These are phyloP conservation scores for Croton setiger DNA, from an alignment of 441 rosid genomes.

Conservation along the genomic window DNA sequence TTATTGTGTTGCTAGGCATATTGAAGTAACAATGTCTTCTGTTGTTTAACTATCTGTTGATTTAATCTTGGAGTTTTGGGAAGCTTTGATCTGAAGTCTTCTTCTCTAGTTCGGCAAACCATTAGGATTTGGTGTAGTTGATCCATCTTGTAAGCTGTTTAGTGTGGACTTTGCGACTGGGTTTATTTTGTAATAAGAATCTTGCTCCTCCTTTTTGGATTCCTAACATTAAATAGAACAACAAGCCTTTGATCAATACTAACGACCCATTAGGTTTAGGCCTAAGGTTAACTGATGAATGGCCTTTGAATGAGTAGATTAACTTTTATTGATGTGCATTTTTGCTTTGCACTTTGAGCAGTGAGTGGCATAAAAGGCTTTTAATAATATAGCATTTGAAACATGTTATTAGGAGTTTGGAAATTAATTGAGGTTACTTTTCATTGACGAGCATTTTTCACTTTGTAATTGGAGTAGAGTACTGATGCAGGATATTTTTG, in stretches of 20 bases:
- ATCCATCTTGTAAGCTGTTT: neutral
- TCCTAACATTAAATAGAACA: neutral
- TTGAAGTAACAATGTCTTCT: slow-evolving; percentile 11
- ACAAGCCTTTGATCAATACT: neutral
- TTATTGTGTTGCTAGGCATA: slow-evolving; percentile 5
- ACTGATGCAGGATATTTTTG: no score
- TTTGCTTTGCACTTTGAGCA: neutral
- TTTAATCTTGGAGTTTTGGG: neutral
- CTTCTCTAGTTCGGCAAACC: slow-evolving; percentile 2
- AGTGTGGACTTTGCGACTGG: neutral
- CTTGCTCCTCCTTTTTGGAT: neutral
- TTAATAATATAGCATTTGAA: neutral
- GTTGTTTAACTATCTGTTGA: neutral
- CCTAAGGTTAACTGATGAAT: neutral
- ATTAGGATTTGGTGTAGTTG: neutral
- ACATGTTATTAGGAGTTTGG: neutral
- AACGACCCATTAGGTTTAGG: neutral
- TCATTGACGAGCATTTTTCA: no score
- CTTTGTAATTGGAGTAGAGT: no score
- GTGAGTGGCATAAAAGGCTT: neutral
- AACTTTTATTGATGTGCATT: neutral
- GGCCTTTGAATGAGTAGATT: neutral
- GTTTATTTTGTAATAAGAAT: neutral
- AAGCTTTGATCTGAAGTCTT: slow-evolving; percentile 17
- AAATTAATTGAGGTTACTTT: neutral